Percentiles rank a stretch among this genome's conserved stretches.
phyloP scores from a whole-genome alignment of 192 early-diverging fungal genomes.

The Entomortierella beljakovae region DNA sequence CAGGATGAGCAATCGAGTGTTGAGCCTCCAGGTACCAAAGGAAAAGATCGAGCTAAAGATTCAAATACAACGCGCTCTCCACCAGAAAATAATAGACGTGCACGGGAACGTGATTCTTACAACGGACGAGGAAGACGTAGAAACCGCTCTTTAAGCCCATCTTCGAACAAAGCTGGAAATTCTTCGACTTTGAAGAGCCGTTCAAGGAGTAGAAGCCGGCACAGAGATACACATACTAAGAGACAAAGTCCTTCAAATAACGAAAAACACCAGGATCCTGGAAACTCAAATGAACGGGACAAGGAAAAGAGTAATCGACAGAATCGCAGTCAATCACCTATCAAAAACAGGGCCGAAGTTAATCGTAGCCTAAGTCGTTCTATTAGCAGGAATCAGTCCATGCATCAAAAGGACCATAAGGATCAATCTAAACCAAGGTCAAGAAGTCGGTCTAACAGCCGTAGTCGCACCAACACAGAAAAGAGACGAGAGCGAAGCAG shows the following conservation, averaged over 20 bases:
- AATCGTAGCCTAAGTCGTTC: conserved; percentile 15
- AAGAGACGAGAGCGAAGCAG: conserved; percentile 9
- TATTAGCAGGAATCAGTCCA: conserved; percentile 1
- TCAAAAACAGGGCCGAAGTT: neutral
- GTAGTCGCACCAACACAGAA: neutral
- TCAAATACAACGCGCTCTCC: neutral
- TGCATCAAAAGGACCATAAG: conserved; percentile 11
- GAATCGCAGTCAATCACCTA: conserved; percentile 12
- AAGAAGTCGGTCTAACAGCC: conserved; percentile 18
- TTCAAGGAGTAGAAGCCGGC: neutral
- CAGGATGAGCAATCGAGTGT: neutral
- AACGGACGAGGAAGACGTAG: conserved; percentile 6
- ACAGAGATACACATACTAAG: neutral
- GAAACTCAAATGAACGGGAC: conserved; percentile 4
- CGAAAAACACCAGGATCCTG: neutral
- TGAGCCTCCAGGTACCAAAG: neutral
- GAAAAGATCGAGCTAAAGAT: neutral
- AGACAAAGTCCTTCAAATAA: conserved; percentile 17
- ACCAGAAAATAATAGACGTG: neutral
- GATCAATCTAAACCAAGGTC: conserved; percentile 3
- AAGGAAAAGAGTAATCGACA: neutral
- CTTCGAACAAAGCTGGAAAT: conserved; percentile 2
- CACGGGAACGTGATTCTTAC: conserved; percentile 16
- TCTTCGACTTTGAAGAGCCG: neutral
- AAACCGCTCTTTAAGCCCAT: conserved; percentile 14